Evolutionary conservation across 1,139 yeast genomes (phyloP).

Genomic region (Blastobotrys capitulatus): DNA sequence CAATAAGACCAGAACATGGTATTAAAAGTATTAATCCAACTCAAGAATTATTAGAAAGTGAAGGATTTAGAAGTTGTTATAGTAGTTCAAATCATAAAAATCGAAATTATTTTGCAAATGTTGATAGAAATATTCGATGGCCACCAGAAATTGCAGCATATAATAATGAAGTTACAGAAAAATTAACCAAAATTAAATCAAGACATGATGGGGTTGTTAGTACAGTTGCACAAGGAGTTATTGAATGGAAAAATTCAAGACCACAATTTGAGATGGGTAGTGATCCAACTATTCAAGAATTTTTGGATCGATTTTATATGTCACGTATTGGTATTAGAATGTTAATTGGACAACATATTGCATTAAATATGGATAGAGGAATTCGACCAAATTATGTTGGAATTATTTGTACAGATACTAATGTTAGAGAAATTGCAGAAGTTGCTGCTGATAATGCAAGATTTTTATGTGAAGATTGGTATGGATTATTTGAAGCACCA

Average conservation of each 20-base stretch:
- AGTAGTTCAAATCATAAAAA: constrained; percentile 11
- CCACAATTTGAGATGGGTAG: constrained; percentile 19
- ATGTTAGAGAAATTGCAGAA: constrained; percentile 70
- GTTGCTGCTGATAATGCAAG: constrained; percentile 86
- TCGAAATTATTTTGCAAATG: constrained; percentile 56
- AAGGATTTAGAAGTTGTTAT: constrained; percentile 19
- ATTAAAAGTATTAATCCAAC: constrained; percentile 20
- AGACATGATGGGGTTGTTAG: constrained; percentile 93
- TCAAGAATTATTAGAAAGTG: constrained; percentile 24
- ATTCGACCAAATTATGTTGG: constrained; percentile 65
- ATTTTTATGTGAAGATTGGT: constrained; percentile 82
- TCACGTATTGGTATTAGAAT: constrained; percentile 83
- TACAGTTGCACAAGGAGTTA: constrained; percentile 88
- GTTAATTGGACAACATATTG: constrained; percentile 86
- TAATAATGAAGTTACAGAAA: constrained; percentile 60
- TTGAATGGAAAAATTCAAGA: constrained; percentile 64
- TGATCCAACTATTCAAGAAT: constrained; percentile 63
- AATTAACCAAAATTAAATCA: constrained; percentile 65
- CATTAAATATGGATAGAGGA: constrained; percentile 61
- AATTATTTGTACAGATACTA: constrained; percentile 75
- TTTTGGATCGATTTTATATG: constrained; percentile 79
- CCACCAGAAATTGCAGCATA: constrained; percentile 72
- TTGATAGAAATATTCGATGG: constrained; percentile 52
- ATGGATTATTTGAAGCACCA: constrained; percentile 78
- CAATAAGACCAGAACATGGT: constrained; percentile 29